Evolutionary conservation across 306 rosid genomes (phyloP).

Genomic region (Quercus gilva): DNA sequence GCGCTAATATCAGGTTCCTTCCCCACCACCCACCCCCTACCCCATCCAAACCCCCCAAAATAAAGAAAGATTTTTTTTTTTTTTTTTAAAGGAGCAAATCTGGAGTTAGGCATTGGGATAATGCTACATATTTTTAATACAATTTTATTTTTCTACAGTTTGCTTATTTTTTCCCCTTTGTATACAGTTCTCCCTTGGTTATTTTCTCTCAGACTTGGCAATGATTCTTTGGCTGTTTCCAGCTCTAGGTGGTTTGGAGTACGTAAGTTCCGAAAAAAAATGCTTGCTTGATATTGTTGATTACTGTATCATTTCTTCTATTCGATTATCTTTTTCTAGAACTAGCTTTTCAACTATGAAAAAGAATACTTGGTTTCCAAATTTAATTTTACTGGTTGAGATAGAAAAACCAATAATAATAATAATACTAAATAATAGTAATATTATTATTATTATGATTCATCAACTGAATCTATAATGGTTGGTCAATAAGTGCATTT

Average conservation of each 20-base stretch:
- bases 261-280: slow-evolving; percentile 55
- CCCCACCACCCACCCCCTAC: too few relatives aligned
- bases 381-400: background rate
- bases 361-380: background rate
- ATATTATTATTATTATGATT: background rate
- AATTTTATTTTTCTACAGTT: slow-evolving; percentile 5
- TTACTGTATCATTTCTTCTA: background rate
- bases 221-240: slow-evolving; percentile 84
- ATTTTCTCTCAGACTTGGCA: slow-evolving; percentile 78
- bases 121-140: background rate
- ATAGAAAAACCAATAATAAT: background rate
- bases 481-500: background rate
- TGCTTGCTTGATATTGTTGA: slow-evolving; percentile 8
- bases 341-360: background rate
- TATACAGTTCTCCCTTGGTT: slow-evolving; percentile 78
- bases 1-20: too few relatives aligned
- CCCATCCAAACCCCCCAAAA: too few relatives aligned
- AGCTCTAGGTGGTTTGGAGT: slow-evolving; percentile 85
- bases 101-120: background rate
- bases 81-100: too few relatives aligned
- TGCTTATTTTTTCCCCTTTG: slow-evolving; percentile 14
- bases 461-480: background rate
- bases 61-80: too few relatives aligned
- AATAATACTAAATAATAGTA: too few relatives aligned
- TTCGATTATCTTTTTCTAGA: background rate